phyloP scores from a whole-genome alignment of 768 basidiomycete species.

The Gymnopilus dilepis region DNA sequence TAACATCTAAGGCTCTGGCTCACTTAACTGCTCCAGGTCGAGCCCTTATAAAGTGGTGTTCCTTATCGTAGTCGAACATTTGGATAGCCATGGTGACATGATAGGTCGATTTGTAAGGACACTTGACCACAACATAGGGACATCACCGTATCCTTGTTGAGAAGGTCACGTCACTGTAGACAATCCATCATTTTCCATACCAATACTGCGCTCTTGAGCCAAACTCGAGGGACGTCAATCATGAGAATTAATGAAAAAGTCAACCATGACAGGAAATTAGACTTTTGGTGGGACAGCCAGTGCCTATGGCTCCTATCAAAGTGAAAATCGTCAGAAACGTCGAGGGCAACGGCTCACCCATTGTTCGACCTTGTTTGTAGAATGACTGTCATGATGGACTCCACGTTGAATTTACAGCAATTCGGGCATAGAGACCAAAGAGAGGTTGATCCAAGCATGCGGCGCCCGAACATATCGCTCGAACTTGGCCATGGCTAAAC shows the following conservation, averaged over 20 bases:
- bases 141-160: slow-evolving; percentile 8
- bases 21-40: slow-evolving; percentile 46
- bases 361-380: neutral
- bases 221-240: neutral
- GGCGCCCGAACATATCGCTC: neutral
- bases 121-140: slow-evolving; percentile 6
- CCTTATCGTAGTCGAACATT: slow-evolving; percentile 15
- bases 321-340: slow-evolving; percentile 2
- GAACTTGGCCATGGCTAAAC: slow-evolving; percentile 1
- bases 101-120: slow-evolving; percentile 1
- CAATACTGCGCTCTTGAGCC: neutral
- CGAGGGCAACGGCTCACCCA: neutral
- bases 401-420: slow-evolving; percentile 1
- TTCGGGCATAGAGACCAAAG: slow-evolving; percentile 20
- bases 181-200: slow-evolving; percentile 4
- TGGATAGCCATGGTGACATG: slow-evolving; percentile 10
- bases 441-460: slow-evolving; percentile 2
- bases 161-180: neutral
- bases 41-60: slow-evolving; percentile 38
- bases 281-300: slow-evolving; percentile 30
- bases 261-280: slow-evolving; percentile 18
- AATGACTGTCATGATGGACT: neutral
- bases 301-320: slow-evolving; percentile 11
- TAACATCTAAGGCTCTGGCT: slow-evolving; percentile 7
- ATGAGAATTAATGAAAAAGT: slow-evolving; percentile 4